Evolutionary conservation across 257 asterid genomes (phyloP).

Genomic region (Leptodermis oblonga): DNA sequence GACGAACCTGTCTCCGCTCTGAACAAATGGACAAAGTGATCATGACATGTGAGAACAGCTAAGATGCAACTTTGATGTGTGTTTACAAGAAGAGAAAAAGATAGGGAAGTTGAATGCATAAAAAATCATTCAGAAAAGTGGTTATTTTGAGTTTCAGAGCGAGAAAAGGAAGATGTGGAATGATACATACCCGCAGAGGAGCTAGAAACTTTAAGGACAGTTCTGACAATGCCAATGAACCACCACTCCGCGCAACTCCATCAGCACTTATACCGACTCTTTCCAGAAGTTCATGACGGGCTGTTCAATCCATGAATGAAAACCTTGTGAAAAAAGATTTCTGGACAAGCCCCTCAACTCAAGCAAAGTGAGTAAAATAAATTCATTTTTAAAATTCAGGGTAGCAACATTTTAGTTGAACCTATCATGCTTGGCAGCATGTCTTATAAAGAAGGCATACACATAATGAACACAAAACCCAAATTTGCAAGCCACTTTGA

Average conservation of each 20-base stretch:
- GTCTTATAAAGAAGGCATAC: background rate
- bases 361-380: background rate
- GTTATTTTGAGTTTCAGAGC: background rate
- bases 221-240: constrained; percentile 74
- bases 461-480: background rate
- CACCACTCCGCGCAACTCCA: constrained; percentile 69
- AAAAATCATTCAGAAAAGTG: background rate
- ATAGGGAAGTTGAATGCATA: background rate
- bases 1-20: constrained; percentile 86
- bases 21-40: constrained; percentile 17
- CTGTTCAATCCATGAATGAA: constrained; percentile 36
- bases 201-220: constrained; percentile 73
- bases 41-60: background rate
- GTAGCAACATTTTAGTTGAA: background rate
- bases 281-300: constrained; percentile 85
- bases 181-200: constrained; percentile 67
- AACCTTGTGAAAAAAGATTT: background rate
- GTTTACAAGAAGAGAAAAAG: background rate
- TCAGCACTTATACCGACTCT: constrained; percentile 68
- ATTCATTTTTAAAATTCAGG: background rate
- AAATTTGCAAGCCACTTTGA: background rate
- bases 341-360: background rate
- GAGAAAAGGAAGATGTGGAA: background rate
- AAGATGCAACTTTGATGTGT: background rate
- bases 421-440: background rate